phyloP scores from a whole-genome alignment of 1,139 yeast genomes.

The Hanseniaspora gamundiae region DNA sequence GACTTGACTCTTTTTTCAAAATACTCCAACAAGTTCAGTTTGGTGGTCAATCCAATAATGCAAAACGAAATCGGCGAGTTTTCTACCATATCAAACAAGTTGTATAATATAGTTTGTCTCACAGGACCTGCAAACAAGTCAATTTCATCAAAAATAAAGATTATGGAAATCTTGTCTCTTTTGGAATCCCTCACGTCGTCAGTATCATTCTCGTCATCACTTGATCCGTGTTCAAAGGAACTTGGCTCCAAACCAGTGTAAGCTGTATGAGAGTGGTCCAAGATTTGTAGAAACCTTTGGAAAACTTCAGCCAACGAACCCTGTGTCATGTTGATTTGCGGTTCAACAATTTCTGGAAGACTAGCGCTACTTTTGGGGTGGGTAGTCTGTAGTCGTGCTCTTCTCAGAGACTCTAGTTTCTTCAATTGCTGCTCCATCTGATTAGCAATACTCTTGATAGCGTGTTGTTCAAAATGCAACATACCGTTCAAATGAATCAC shows the following conservation, averaged over 20 bases:
- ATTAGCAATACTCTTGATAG: slow-evolving; percentile 74
- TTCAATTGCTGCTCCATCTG: slow-evolving; percentile 50
- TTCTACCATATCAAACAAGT: slow-evolving; percentile 66
- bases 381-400: neutral
- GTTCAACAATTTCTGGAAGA: slow-evolving; percentile 1
- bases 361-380: slow-evolving; percentile 1
- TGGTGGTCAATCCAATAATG: slow-evolving; percentile 69
- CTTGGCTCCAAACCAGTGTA: slow-evolving; percentile 2
- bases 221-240: neutral
- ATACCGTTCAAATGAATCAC: slow-evolving; percentile 56
- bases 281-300: slow-evolving; percentile 33
- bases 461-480: slow-evolving; percentile 61
- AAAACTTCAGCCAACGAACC: slow-evolving; percentile 43
- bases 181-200: neutral
- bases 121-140: slow-evolving; percentile 61
- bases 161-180: slow-evolving; percentile 29
- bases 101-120: slow-evolving; percentile 76
- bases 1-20: slow-evolving; percentile 87
- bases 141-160: slow-evolving; percentile 75
- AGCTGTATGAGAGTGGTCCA: slow-evolving; percentile 25
- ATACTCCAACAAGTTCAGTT: slow-evolving; percentile 62
- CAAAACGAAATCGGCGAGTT: slow-evolving; percentile 58
- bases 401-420: slow-evolving; percentile 10
- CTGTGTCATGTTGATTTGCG: slow-evolving; percentile 20
- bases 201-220: neutral